Evolutionary conservation across 305 asterid species (phyloP).

Genomic region (Andrographis paniculata): DNA sequence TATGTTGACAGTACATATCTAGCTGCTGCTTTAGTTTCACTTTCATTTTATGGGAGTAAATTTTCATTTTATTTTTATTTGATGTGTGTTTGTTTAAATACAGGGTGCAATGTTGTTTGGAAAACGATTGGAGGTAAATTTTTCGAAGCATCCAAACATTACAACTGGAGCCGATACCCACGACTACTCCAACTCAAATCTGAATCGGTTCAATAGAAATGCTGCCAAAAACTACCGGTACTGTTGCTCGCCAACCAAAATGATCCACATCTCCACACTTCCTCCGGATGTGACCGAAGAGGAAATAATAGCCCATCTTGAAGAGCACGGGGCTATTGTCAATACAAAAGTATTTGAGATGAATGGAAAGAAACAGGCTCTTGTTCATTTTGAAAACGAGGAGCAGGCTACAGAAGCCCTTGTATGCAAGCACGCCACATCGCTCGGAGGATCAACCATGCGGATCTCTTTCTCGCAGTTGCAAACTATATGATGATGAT

Average conservation of each 20-base stretch:
- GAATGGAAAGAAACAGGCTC: constrained; percentile 98
- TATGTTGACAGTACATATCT: too few relatives aligned
- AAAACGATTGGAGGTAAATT: constrained; percentile 89
- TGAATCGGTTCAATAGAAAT: constrained; percentile 88
- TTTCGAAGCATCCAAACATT: constrained; percentile 75
- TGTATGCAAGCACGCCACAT: constrained; percentile 93
- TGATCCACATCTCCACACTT: constrained; percentile 89
- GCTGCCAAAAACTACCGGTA: constrained; percentile 93
- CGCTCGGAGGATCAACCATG: constrained; percentile 78
- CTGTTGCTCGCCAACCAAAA: constrained; percentile 96
- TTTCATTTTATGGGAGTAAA: too few relatives aligned
- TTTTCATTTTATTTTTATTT: background rate
- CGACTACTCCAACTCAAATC: constrained; percentile 90
- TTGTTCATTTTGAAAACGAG: constrained; percentile 76
- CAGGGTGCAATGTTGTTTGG: constrained; percentile 88
- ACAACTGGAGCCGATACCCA: constrained; percentile 88
- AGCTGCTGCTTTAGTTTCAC: too few relatives aligned
- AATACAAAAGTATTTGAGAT: constrained; percentile 76
- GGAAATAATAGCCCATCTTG: constrained; percentile 64
- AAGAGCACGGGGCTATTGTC: constrained; percentile 71
- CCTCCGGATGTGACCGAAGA: constrained; percentile 81
- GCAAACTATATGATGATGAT: constrained; percentile 79
- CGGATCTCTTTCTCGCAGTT: constrained; percentile 95
- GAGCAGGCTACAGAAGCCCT: constrained; percentile 97
- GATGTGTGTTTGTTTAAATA: constrained; percentile 6